phyloP scores from a whole-genome alignment of 108 stramenopile species.

The Asterionellopsis glacialis region DNA sequence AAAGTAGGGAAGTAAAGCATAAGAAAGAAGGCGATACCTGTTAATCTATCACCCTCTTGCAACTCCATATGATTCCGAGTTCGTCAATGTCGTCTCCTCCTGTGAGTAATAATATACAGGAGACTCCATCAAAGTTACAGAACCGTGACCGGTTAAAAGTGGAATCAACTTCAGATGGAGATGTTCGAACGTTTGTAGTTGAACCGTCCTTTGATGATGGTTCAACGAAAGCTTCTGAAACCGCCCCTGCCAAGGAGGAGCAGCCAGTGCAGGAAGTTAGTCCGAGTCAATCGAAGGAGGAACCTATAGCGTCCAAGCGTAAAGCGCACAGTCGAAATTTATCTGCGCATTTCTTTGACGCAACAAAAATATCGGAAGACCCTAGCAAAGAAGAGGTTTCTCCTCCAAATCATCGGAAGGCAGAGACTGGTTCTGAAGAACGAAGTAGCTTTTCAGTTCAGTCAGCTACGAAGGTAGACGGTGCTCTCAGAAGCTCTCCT shows the following conservation, averaged over 20 bases:
- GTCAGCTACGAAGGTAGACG: neutral
- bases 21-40: too few relatives aligned
- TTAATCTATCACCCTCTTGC: too few relatives aligned
- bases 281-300: neutral
- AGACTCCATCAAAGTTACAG: neutral
- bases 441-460: neutral
- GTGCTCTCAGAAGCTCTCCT: too few relatives aligned
- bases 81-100: neutral
- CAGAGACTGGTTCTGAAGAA: neutral
- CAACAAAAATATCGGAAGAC: constrained; percentile 23
- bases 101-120: neutral
- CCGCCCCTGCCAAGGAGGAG: neutral
- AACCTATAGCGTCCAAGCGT: neutral
- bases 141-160: neutral
- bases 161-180: neutral
- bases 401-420: neutral
- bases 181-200: neutral
- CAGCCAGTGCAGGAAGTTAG: neutral
- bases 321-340: constrained; percentile 30
- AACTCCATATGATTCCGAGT: neutral
- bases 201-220: constrained; percentile 1
- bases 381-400: too few relatives aligned
- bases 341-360: constrained; percentile 49
- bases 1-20: too few relatives aligned
- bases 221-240: neutral